Conservation (phyloP, 176 grass and related monocot species). For the Oryza longistaminata region DNA sequence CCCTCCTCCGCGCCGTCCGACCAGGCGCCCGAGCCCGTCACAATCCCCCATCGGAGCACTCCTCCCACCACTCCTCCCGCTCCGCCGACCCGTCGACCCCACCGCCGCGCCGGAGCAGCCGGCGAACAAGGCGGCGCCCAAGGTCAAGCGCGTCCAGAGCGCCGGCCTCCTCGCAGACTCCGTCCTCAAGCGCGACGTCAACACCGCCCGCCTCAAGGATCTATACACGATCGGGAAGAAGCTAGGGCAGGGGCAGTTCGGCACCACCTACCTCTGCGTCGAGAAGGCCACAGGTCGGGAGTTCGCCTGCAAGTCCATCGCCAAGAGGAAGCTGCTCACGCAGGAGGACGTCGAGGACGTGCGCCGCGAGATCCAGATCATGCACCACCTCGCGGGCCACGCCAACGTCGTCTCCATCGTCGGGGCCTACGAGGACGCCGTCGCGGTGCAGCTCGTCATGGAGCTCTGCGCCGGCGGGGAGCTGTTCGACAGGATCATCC, state of each 20-base stretch:
- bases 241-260: constrained; percentile 82
- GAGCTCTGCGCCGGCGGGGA: constrained; percentile 78
- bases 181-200: constrained; percentile 64
- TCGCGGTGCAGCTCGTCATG: constrained; percentile 85
- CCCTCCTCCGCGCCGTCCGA: constrained; percentile 45
- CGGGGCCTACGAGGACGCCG: constrained; percentile 71
- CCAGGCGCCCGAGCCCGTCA: constrained; percentile 59
- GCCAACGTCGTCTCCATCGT: constrained; percentile 68
- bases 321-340: constrained; percentile 92
- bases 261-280: constrained; percentile 80
- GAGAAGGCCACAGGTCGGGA: constrained; percentile 65
- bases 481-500: constrained; percentile 76
- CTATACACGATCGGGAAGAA: constrained; percentile 74
- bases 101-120: neutral
- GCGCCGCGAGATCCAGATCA: constrained; percentile 99
- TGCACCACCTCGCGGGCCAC: constrained; percentile 92
- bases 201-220: constrained; percentile 58
- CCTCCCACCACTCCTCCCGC: constrained; percentile 25
- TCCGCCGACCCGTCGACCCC: constrained; percentile 12
- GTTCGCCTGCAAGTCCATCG: constrained; percentile 93
- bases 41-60: constrained; percentile 37
- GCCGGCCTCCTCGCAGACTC: constrained; percentile 65
- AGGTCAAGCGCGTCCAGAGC: constrained; percentile 69
- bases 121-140: constrained; percentile 46
- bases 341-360: constrained; percentile 97